These are phyloP conservation scores for Alternaria tenuissima DNA, from an alignment of 2,329 filamentous ascomycete species.

Conservation along the genomic window DNA sequence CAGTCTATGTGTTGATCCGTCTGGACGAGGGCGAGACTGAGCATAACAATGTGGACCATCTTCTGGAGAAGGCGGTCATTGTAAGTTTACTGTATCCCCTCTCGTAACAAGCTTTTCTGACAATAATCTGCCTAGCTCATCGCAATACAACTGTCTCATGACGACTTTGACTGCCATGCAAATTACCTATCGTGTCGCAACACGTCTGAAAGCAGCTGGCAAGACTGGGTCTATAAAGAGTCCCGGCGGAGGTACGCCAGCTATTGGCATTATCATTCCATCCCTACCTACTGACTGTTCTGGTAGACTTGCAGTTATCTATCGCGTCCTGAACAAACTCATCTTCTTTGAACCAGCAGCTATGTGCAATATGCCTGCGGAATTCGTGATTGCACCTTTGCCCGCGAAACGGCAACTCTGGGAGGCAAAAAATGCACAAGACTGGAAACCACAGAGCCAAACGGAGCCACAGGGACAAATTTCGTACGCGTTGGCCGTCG, in stretches of 20 bases:
- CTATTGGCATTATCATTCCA: conserved; percentile 4
- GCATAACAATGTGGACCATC: conserved; percentile 53
- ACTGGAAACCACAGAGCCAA: conserved; percentile 42
- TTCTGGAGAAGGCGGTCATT: conserved; percentile 2
- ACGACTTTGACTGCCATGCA: not conserved
- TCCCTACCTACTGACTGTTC: not conserved
- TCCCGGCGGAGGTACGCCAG: conserved; percentile 48
- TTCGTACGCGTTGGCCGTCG: conserved; percentile 38
- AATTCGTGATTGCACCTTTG: conserved; percentile 55
- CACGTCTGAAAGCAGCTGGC: conserved; percentile 5
- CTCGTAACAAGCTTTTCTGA: not conserved
- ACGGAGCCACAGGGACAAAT: conserved; percentile 34
- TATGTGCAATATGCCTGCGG: conserved; percentile 47
- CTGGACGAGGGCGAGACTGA: conserved; percentile 57
- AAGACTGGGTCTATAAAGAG: conserved; percentile 55
- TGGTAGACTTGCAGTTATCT: conserved; percentile 52
- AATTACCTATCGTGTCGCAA: not conserved
- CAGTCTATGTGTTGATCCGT: conserved; percentile 55
- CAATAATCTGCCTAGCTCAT: not conserved
- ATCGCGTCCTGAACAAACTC: conserved; percentile 54
- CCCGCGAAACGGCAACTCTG: conserved; percentile 55
- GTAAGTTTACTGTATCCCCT: not conserved
- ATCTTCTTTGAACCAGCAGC: conserved; percentile 54
- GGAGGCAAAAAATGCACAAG: conserved; percentile 51
- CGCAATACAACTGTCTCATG: conserved; percentile 2